phyloP scores from a whole-genome alignment of 495 filamentous ascomycete genomes.

The Aspergillus diversus region DNA sequence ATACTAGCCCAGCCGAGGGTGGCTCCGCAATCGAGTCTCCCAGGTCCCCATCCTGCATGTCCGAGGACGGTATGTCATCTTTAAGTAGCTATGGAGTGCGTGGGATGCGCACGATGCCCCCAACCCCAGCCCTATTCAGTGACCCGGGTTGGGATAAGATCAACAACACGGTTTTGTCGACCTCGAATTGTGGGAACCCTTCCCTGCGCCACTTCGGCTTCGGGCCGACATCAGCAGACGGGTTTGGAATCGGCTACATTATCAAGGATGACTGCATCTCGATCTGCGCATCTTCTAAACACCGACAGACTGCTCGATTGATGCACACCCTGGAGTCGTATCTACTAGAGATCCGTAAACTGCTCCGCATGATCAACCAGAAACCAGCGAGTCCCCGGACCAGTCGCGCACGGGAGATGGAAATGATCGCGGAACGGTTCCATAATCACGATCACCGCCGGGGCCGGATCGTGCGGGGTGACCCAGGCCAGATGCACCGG shows the following conservation, averaged over 20 bases:
- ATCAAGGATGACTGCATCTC: slow-evolving; percentile 95
- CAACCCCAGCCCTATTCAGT: slow-evolving; percentile 80
- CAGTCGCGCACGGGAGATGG: slow-evolving; percentile 69
- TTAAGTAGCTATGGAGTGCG: slow-evolving; percentile 37
- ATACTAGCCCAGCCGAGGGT: slow-evolving; percentile 54
- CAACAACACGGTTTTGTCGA: slow-evolving; percentile 92
- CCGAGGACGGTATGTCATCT: slow-evolving; percentile 47
- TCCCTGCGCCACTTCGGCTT: slow-evolving; percentile 97
- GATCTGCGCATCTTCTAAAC: slow-evolving; percentile 90
- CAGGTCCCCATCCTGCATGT: slow-evolving; percentile 51
- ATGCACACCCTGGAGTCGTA: slow-evolving; percentile 89
- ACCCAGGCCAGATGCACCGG: slow-evolving; percentile 33
- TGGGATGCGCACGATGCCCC: slow-evolving; percentile 36
- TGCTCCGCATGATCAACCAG: slow-evolving; percentile 68
- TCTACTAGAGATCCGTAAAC: slow-evolving; percentile 83
- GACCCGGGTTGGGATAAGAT: slow-evolving; percentile 92
- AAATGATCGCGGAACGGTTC: slow-evolving; percentile 53
- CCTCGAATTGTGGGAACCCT: slow-evolving; percentile 98
- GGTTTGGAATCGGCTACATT: slow-evolving; percentile 98
- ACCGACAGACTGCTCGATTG: slow-evolving; percentile 88
- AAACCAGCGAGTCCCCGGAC: slow-evolving; percentile 57
- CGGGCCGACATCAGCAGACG: slow-evolving; percentile 90
- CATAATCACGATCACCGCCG: slow-evolving; percentile 46
- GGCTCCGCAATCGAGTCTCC: slow-evolving; percentile 58
- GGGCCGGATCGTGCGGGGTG: slow-evolving; percentile 50